These are phyloP conservation scores for Thelonectria rubi DNA, from an alignment of 2,329 filamentous ascomycete genomes.

Conservation along the genomic window DNA sequence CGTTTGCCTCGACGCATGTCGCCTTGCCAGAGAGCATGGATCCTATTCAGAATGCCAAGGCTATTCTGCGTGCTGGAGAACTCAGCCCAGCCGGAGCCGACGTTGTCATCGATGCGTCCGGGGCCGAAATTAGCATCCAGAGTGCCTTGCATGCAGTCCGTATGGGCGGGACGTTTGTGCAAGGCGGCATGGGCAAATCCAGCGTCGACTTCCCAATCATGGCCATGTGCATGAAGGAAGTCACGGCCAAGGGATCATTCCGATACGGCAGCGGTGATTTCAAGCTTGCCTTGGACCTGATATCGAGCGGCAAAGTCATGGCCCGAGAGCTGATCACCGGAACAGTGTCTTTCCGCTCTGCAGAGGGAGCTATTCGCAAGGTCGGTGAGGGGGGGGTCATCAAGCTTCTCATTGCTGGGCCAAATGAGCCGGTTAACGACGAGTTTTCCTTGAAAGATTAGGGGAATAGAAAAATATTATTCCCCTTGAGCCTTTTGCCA, in stretches of 20 bases:
- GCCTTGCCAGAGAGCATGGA: background rate
- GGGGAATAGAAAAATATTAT: background rate
- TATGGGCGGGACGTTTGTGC: slow-evolving; percentile 11
- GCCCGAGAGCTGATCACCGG: slow-evolving; percentile 1
- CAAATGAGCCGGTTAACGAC: background rate
- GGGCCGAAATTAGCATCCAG: slow-evolving; percentile 5
- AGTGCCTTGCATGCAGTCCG: background rate
- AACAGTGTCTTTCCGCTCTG: background rate
- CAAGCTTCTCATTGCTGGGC: slow-evolving; percentile 7
- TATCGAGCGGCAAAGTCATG: background rate
- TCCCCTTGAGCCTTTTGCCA: background rate
- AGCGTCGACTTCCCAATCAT: slow-evolving; percentile 4
- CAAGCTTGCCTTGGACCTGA: background rate
- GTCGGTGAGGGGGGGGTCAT: background rate
- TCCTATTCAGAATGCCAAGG: slow-evolving; percentile 2
- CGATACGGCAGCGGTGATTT: slow-evolving; percentile 1
- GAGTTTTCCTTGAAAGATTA: background rate
- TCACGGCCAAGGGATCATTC: slow-evolving; percentile 5
- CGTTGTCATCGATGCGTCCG: slow-evolving; percentile 14
- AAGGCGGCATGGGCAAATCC: slow-evolving; percentile 14
- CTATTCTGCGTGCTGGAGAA: background rate
- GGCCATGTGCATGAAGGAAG: slow-evolving; percentile 9
- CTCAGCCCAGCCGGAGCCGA: slow-evolving; percentile 2
- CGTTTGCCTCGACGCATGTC: slow-evolving; percentile 55
- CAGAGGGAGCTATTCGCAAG: background rate